Evolutionary conservation across 2,329 filamentous ascomycete species (phyloP), one percentile per base, ranked within the genome.

Genomic region (Clonostachys chloroleuca): DNA sequence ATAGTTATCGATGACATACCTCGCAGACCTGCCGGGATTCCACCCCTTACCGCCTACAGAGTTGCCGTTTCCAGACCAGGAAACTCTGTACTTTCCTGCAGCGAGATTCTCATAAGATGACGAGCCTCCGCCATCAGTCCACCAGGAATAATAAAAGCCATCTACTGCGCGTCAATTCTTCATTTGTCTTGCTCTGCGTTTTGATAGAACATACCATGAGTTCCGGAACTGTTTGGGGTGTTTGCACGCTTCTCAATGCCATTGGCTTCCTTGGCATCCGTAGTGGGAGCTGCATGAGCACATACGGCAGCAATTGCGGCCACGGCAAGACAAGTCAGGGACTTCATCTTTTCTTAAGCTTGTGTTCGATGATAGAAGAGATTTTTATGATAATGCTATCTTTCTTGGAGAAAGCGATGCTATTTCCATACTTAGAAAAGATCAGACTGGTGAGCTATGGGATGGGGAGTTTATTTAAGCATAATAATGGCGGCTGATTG

Each of bases 41-140:
- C 78, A 82, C 37, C 80, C 79, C 62, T 81, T 82, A 34, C 79
- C 80, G 49, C 67, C 75, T 34, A 80, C 77, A 42, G 80, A 74
- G 66, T 81, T 78, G 34, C 75, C 76, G 20, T 59, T 62, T 42
- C 66, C 65, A 40, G 51, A 57, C 77, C 76, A 80, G 9, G 40
- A 34, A 41, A 58, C 72, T 63, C 47, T 67, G 63, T 78, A 79
- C 30, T 62, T 56, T 2, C 74, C 74, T 4, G 53, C 64, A 6
- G 56, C 54, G 3, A 65, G 64, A 56, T 77, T 77, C 46, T 56
- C 71, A 59, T 76, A 77, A 33, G 62, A 68, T 10, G 74, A 71
- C 14, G 54, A 56, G 17, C 64, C 69, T 41, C 62, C 68, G 2
- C 67, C 69, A 40, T 76, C 70, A 42, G 70, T 72, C 73, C 73